Percentiles rank a stretch among this genome's conserved stretches.
These are phyloP conservation scores for Leccinum insolens DNA, from an alignment of 1,284 basidiomycete genomes.

Conservation along the genomic window DNA sequence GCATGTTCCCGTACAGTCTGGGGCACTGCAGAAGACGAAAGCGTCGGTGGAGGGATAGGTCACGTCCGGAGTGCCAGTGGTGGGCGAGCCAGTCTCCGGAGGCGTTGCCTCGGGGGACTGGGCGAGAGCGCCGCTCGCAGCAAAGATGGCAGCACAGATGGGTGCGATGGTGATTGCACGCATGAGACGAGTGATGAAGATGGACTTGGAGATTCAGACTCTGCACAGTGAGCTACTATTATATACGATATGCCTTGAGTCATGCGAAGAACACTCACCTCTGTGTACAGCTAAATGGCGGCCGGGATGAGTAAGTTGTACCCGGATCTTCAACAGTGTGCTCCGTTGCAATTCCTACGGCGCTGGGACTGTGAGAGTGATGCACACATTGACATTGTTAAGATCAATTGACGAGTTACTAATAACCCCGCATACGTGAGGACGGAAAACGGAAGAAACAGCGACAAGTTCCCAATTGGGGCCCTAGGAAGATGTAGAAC, in stretches of 20 bases:
- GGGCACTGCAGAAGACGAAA: constrained; percentile 1
- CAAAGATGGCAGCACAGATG: background rate
- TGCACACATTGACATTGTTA: background rate
- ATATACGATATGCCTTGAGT: background rate
- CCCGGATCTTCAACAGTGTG: background rate
- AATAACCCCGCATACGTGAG: background rate
- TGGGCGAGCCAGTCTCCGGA: background rate
- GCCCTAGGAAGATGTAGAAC: background rate
- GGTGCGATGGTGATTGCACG: too few species aligned
- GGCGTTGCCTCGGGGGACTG: constrained; percentile 1
- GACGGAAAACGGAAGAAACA: background rate
- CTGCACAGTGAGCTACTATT: background rate
- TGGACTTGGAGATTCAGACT: background rate
- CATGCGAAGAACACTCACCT: constrained; percentile 4
- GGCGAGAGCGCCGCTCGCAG: background rate
- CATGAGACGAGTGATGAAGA: background rate
- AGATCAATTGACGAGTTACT: background rate
- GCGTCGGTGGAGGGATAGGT: background rate
- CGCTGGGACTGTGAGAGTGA: background rate
- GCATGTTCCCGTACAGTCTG: constrained; percentile 2
- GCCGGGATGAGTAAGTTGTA: background rate
- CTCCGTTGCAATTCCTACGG: background rate
- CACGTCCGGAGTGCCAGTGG: constrained; percentile 1
- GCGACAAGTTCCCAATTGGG: background rate
- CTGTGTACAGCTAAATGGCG: background rate